Base-by-base conservation (phyloP, 2,329 filamentous ascomycete genomes). In the Thermoascus crustaceus region DNA sequence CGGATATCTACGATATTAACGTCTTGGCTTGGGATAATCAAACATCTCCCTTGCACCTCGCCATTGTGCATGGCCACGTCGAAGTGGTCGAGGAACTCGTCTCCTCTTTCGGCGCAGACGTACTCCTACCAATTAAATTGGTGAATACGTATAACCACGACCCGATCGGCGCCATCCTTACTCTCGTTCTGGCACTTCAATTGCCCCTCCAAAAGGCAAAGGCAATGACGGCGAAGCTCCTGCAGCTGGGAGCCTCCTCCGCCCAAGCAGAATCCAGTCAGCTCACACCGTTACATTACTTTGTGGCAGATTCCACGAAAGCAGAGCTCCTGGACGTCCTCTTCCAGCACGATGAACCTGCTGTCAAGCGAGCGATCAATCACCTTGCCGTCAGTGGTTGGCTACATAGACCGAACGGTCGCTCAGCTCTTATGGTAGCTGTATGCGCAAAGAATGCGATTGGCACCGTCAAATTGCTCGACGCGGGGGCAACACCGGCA, bases 1-100 rank as follows among this genome's bases (percentile, higher is more conserved):
- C 85, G 1, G 85, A 94, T 57, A 73, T 88, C 34, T 89, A 83
- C 55, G 78, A 91, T 45, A 71, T 88, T 40, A 80, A 93, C 45
- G 73, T 82, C 1, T 54, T 83, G n/a, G 76, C 84, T 1, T 94
- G 86, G 86, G 85, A 93, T 48, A 73, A 71, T 4, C 76, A 79
- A 4, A 75, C 78, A 38, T 82, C 81, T 8, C 77, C 86, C 1
- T 68, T 93, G 4, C 86, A 94, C 55, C 70, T 87, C 18, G 86
- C 86, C 5, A 86, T 93, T 41, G 56, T 84, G 1, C 75, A 76
- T 40, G 85, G 84, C 0, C 79, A 89, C 45, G 65, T 73, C 17
- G 72, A 81, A 3, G 73, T 78, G 7, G 82, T 89, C 9, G 75
- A 79, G 38, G 58, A 76, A 16, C 72, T 94, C 5, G 81, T 83